Evolutionary conservation across 2,329 filamentous ascomycete genomes (phyloP).

Genomic region (Paracamarosporium sp.): DNA sequence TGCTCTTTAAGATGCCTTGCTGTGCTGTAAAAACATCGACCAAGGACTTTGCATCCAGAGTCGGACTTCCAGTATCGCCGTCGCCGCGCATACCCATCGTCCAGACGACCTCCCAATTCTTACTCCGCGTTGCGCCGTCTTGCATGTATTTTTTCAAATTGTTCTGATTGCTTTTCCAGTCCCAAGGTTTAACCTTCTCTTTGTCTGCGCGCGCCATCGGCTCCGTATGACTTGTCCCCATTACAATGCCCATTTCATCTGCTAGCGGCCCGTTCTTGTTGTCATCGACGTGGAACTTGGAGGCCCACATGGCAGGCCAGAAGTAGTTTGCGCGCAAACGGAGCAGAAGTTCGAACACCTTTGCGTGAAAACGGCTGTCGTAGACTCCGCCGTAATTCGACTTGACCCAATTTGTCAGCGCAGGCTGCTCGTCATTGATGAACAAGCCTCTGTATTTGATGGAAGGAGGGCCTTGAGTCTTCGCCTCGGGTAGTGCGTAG

Average conservation of each 20-base stretch:
- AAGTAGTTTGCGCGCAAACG: conserved; percentile 74
- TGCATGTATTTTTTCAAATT: conserved; percentile 35
- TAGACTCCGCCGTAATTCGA: conserved; percentile 54
- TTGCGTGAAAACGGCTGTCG: conserved; percentile 68
- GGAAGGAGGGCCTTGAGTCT: conserved; percentile 63
- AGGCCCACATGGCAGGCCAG: conserved; percentile 73
- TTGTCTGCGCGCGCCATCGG: conserved; percentile 67
- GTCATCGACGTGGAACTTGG: conserved; percentile 74
- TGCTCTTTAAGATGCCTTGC: conserved; percentile 60
- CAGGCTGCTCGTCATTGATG: conserved; percentile 72
- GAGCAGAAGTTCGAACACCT: conserved; percentile 73
- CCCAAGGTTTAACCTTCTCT: conserved; percentile 34
- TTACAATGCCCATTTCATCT: conserved; percentile 73
- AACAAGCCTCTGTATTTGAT: conserved; percentile 73
- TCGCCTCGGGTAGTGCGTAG: conserved; percentile 60
- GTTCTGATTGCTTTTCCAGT: conserved; percentile 34
- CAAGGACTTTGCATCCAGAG: conserved; percentile 44
- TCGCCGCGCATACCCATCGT: conserved; percentile 72
- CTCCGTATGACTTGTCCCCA: conserved; percentile 74
- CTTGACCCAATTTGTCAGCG: conserved; percentile 68
- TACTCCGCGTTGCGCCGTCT: conserved; percentile 49
- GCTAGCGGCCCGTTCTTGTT: conserved; percentile 69
- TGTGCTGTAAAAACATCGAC: conserved; percentile 66
- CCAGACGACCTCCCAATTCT: conserved; percentile 68
- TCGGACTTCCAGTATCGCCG: conserved; percentile 62